Conservation (phyloP, 768 basidiomycete species). For the Basidioascus undulatus region DNA sequence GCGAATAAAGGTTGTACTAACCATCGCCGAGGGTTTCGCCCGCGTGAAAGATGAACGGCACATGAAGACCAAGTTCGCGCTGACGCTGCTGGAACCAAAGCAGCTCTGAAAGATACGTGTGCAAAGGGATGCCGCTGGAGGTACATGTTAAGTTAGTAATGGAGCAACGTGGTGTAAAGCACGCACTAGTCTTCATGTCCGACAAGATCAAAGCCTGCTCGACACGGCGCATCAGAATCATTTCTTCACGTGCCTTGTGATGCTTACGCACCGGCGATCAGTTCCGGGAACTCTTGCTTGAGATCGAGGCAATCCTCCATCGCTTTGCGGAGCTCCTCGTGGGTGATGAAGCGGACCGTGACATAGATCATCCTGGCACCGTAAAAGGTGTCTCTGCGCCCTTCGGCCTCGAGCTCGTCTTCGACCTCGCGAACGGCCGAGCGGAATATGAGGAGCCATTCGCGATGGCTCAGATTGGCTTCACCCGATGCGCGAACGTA, state of each 20-base stretch:
- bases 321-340: slow-evolving; percentile 36
- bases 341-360: slow-evolving; percentile 32
- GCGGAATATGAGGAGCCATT: too few species aligned
- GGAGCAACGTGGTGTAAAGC: slow-evolving; percentile 24
- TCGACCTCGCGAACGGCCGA: too few species aligned
- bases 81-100: slow-evolving; percentile 33
- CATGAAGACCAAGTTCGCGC: slow-evolving; percentile 32
- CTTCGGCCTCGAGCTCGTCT: too few species aligned
- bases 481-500: too few species aligned
- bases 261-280: slow-evolving; percentile 32
- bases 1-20: neutral
- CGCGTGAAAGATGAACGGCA: slow-evolving; percentile 58
- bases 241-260: too few species aligned
- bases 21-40: slow-evolving; percentile 65
- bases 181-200: slow-evolving; percentile 38
- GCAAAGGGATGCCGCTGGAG: neutral
- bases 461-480: too few species aligned
- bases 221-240: neutral
- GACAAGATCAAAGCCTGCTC: slow-evolving; percentile 52
- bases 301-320: slow-evolving; percentile 49
- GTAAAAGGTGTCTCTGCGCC: too few species aligned
- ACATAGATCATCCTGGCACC: too few species aligned
- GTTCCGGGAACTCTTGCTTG: slow-evolving; percentile 47
- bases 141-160: neutral
- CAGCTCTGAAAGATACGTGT: slow-evolving; percentile 31